Percentiles rank a stretch among this genome's conserved stretches.
Conservation (phyloP, 2,329 filamentous ascomycete genomes). For the Nemania sp. region DNA sequence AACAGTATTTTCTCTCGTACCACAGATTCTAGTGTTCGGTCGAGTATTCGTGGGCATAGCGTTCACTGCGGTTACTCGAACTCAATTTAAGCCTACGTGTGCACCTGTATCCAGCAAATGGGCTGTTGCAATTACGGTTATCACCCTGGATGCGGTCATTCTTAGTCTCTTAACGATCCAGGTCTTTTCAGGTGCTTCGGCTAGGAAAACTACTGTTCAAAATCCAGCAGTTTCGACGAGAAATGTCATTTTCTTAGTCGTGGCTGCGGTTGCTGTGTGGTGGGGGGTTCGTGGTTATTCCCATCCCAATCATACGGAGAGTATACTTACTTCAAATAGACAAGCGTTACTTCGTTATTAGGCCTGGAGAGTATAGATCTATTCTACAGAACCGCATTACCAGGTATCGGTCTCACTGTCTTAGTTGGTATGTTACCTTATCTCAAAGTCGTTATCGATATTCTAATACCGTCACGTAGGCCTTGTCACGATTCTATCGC, state of each 20-base stretch:
- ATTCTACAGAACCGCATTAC: constrained; percentile 52
- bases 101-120: constrained; percentile 50
- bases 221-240: too few species aligned
- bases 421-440: constrained; percentile 49
- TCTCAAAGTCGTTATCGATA: neutral
- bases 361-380: constrained; percentile 49
- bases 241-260: constrained; percentile 47
- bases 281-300: constrained; percentile 49
- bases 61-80: constrained; percentile 58
- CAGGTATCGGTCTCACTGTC: constrained; percentile 53
- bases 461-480: constrained; percentile 37
- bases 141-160: constrained; percentile 51
- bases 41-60: constrained; percentile 58
- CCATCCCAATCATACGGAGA: constrained; percentile 15
- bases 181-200: constrained; percentile 44
- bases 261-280: constrained; percentile 55
- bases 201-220: constrained; percentile 43
- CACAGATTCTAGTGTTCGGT: constrained; percentile 51
- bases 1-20: constrained; percentile 43
- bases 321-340: constrained; percentile 40
- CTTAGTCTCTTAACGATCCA: constrained; percentile 47
- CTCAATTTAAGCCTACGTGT: constrained; percentile 57
- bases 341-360: constrained; percentile 55
- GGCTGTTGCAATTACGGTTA: constrained; percentile 49
- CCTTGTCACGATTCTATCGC: constrained; percentile 46